Conservation (phyloP, 2,329 filamentous ascomycete species). For the Aspergillus novoparasiticus region DNA sequence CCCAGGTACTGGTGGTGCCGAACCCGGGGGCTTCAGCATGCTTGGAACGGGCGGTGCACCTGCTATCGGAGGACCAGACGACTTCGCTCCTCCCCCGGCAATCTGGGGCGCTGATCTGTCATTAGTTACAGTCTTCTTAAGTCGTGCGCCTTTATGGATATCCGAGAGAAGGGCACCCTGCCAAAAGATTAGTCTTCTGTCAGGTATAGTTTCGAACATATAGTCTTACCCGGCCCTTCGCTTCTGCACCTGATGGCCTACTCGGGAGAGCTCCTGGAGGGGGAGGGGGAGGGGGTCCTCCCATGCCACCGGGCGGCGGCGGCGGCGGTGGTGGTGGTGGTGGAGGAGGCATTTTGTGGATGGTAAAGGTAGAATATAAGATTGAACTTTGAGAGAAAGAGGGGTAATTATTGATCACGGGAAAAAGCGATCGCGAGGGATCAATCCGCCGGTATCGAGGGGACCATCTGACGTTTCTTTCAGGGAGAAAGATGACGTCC, state of each 20-base stretch:
- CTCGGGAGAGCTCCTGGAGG: conserved; percentile 53
- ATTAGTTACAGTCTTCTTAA: conserved; percentile 89
- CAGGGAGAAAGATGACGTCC: conserved; percentile 13
- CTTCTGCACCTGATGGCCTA: conserved; percentile 58
- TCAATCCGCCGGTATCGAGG: conserved; percentile 14
- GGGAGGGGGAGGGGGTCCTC: conserved; percentile 68
- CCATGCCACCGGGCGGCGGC: conserved; percentile 59
- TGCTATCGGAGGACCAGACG: conserved; percentile 81
- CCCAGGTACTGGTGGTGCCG: conserved; percentile 63
- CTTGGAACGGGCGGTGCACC: conserved; percentile 44
- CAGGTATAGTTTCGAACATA: too few species aligned
- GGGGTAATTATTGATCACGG: conserved; percentile 2
- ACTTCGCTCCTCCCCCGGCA: conserved; percentile 60
- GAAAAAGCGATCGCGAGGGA: conserved; percentile 14
- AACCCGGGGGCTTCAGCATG: conserved; percentile 26
- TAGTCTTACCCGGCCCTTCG: conserved; percentile 64
- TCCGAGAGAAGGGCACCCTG: conserved; percentile 86
- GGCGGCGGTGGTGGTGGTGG: conserved; percentile 76
- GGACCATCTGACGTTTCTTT: conserved; percentile 16
- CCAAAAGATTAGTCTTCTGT: conserved; percentile 20
- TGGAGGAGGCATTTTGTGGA: conserved; percentile 50
- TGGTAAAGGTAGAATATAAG: conserved; percentile 8
- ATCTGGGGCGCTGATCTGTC: conserved; percentile 84
- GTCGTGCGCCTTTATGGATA: conserved; percentile 75
- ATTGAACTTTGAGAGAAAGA: conserved; percentile 6